Base-by-base conservation (phyloP, 768 basidiomycete species). In the Arthromyces matolae region DNA sequence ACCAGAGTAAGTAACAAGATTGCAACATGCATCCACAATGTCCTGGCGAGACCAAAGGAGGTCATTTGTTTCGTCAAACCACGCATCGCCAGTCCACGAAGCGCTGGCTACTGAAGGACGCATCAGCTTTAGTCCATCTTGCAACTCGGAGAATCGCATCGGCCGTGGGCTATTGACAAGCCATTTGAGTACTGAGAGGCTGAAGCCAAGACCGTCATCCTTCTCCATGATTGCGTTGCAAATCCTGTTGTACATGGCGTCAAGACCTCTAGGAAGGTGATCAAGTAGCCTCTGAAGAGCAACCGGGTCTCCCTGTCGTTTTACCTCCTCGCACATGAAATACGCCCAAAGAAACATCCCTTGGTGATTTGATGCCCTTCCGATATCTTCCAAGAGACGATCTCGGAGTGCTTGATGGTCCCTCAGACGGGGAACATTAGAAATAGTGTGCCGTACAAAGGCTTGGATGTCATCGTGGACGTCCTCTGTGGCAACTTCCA, bases 281-380 rank as follows among this genome's bases (percentile, higher is more conserved):
- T 39, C 29, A 8, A 50, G 42, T 9, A 50, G 43, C 18, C 10
- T 22, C 10, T 34, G 31, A 18, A 50, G 37, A 8, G 14, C 49
- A 5, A 18, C 12, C n/a, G 22, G 8, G 5, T 39, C n/a, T 24
- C 38, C 42, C 14, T 50, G 49, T 24, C 49, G 43, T 7, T 45
- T 40, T 5, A 50, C 43, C 28, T 50, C 49, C 24, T 45, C 33
- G 14, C 49, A 50, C 24, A 50, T 45, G 3, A 45, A 36, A 24
- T 28, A 50, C n/a, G 38, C 43, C 49, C 49, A 50, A 12, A 50
- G 37, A 14, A 50, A 50, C 43, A 50, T 50, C 18, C 49, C 49
- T 34, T 45, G 49, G 32, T 50, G 49, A 29, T 50, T 50, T 1
- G 38, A 36, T 9, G 23, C 29, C 31, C 31, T 40, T 3, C 37